These are phyloP conservation scores for Pseudonitzschia pungens DNA, from an alignment of 108 stramenopile genomes.

Conservation along the genomic window DNA sequence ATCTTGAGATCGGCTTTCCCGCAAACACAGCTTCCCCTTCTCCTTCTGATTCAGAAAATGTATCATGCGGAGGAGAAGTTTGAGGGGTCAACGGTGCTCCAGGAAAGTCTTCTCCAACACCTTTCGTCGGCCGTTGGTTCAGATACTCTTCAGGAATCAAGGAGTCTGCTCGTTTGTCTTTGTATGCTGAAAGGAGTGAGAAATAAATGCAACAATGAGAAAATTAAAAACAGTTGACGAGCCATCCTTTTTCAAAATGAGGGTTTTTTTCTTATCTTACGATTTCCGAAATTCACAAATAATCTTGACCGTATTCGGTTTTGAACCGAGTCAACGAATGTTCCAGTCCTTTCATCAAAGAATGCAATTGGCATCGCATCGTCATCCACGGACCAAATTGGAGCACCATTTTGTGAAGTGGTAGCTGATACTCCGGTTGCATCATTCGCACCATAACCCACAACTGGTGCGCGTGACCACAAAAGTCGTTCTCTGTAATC, in stretches of 20 bases:
- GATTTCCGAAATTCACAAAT: constrained; percentile 79
- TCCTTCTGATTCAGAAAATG: constrained; percentile 61
- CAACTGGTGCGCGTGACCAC: constrained; percentile 61
- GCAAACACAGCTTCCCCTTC: constrained; percentile 71
- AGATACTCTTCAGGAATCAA: constrained; percentile 59
- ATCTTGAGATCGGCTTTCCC: constrained; percentile 43
- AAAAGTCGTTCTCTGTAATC: constrained; percentile 74
- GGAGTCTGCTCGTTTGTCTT: constrained; percentile 69
- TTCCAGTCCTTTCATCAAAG: constrained; percentile 69
- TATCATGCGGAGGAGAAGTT: constrained; percentile 76
- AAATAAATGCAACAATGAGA: background rate
- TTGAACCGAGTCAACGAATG: constrained; percentile 71
- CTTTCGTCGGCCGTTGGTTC: constrained; percentile 50
- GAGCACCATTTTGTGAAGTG: constrained; percentile 72
- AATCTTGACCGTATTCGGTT: constrained; percentile 56
- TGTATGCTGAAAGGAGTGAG: constrained; percentile 38
- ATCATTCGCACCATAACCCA: constrained; percentile 79
- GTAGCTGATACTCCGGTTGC: constrained; percentile 65
- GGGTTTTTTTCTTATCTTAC: constrained; percentile 8
- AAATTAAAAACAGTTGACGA: background rate
- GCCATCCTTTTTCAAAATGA: background rate
- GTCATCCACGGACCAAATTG: constrained; percentile 73
- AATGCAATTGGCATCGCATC: constrained; percentile 74
- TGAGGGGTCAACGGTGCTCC: constrained; percentile 49
- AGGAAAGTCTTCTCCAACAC: constrained; percentile 24